Evolutionary conservation across 1,284 basidiomycete species (phyloP), one percentile per base, ranked within the genome.

Genomic region (Trichosporon sp.): DNA sequence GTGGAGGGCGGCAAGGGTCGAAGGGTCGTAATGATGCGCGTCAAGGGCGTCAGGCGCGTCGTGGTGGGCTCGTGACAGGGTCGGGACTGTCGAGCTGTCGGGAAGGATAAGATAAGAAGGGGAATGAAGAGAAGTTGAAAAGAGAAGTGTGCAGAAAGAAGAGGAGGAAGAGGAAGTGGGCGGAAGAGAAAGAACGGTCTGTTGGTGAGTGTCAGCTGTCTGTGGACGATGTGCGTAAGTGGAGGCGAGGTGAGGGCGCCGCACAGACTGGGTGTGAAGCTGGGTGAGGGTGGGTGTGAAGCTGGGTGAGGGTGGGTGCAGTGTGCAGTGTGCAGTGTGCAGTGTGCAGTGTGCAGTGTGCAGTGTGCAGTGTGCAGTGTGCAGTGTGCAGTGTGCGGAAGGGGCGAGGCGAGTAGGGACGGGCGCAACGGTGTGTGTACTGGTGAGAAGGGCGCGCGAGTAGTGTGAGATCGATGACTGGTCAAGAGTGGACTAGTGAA

Each of bases 121-220:
- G 19, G 8, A 54, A 26, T 54, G 51, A 54, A 37, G 8, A 10
- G n/a, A 26, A 21, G 51, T 21, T 11, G 51, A 19, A 11, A n/a
- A 7, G 19, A 11, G n/a, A 26, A 54, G 16, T 54, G 51, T 6
- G 51, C 51, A 26, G 21, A 6, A 21, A 54, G 16, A 19, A 54
- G 11, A 26, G 51, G 21, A 19, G 5, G 19, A 16, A 16, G 10
- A 19, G 3, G 51, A 54, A 26, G 21, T 54, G 51, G 51, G 51
- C 51, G 51, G 51, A 54, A 54, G 51, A 54, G 51, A 54, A 54
- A 54, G n/a, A 19, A 54, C n/a, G 21, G 51, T 2, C 2, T 16
- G 51, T 54, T 54, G 51, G 8, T 26, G 51, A 54, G 51, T 54
- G 51, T 54, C 19, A 54, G 51, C 51, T 26, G 51, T 54, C 21